Conservation (phyloP, 495 filamentous ascomycete genomes). For the Aspergillus baeticus region DNA sequence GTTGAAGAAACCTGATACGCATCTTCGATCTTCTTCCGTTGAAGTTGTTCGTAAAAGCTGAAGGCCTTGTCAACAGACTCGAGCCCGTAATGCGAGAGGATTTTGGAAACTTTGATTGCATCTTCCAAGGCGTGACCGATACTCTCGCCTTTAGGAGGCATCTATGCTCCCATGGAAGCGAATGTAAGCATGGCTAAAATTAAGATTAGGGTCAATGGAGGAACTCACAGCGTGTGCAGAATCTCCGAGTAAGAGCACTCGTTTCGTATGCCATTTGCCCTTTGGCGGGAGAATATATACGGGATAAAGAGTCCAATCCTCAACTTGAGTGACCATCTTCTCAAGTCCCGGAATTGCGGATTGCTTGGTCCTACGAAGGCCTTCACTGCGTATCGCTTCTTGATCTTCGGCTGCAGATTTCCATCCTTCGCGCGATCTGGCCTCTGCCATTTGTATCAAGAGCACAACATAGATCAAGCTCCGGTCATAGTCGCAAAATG, state of each 20-base stretch:
- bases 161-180: conserved; percentile 19
- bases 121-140: conserved; percentile 53
- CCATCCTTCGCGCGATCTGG: neutral
- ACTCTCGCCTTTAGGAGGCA: conserved; percentile 52
- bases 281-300: conserved; percentile 44
- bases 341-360: conserved; percentile 21
- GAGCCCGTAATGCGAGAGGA: conserved; percentile 19
- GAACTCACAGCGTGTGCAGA: too few relatives aligned
- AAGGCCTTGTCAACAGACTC: neutral
- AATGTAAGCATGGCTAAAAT: too few relatives aligned
- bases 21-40: neutral
- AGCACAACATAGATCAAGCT: conserved; percentile 2
- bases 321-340: conserved; percentile 36
- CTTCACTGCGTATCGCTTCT: neutral
- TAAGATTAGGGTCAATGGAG: too few relatives aligned
- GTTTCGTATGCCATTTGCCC: conserved; percentile 42
- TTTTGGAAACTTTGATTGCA: conserved; percentile 43
- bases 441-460: neutral
- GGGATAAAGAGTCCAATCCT: conserved; percentile 50
- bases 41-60: neutral
- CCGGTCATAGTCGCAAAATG: neutral
- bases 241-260: conserved; percentile 6
- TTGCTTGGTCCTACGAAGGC: neutral
- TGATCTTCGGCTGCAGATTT: neutral
- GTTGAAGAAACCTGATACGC: neutral